A percentile compares a stretch with the other conserved stretches of the same genome.
phyloP scores from a whole-genome alignment of 192 early-diverging fungal genomes.

The Coemansia sp. region DNA sequence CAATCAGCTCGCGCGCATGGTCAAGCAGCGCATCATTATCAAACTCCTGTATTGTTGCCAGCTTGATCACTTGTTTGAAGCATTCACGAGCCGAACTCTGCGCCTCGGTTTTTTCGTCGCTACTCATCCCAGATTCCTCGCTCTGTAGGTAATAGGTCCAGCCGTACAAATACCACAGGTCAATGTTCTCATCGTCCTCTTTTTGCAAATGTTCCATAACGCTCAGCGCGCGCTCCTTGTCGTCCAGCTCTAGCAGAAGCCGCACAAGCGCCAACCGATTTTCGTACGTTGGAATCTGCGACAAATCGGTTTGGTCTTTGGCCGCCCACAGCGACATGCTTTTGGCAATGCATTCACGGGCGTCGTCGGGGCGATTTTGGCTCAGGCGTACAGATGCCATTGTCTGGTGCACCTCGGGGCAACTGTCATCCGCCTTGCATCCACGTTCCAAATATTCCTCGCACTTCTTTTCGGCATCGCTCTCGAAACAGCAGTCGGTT shows the following conservation, averaged over 20 bases:
- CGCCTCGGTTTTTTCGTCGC: slow-evolving; percentile 24
- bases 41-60: slow-evolving; percentile 57
- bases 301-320: slow-evolving; percentile 47
- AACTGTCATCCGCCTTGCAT: slow-evolving; percentile 60
- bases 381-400: slow-evolving; percentile 86
- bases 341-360: slow-evolving; percentile 60
- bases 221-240: slow-evolving; percentile 71
- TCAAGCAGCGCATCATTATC: slow-evolving; percentile 67
- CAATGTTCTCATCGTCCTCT: slow-evolving; percentile 90
- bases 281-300: slow-evolving; percentile 70
- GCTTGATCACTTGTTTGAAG: slow-evolving; percentile 49
- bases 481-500: slow-evolving; percentile 97
- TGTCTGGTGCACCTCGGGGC: slow-evolving; percentile 83
- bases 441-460: slow-evolving; percentile 70
- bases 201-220: slow-evolving; percentile 76
- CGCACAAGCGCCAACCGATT: slow-evolving; percentile 78
- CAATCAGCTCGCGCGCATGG: slow-evolving; percentile 66
- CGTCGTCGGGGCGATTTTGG: slow-evolving; percentile 78
- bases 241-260: slow-evolving; percentile 78
- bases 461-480: slow-evolving; percentile 73
- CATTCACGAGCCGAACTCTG: slow-evolving; percentile 39
- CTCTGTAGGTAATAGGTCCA: slow-evolving; percentile 87
- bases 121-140: slow-evolving; percentile 61
- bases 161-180: slow-evolving; percentile 94
- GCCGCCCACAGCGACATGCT: slow-evolving; percentile 71